Base-by-base conservation (phyloP, 2,329 filamentous ascomycete species). In the Zymoseptoria crescenta region DNA sequence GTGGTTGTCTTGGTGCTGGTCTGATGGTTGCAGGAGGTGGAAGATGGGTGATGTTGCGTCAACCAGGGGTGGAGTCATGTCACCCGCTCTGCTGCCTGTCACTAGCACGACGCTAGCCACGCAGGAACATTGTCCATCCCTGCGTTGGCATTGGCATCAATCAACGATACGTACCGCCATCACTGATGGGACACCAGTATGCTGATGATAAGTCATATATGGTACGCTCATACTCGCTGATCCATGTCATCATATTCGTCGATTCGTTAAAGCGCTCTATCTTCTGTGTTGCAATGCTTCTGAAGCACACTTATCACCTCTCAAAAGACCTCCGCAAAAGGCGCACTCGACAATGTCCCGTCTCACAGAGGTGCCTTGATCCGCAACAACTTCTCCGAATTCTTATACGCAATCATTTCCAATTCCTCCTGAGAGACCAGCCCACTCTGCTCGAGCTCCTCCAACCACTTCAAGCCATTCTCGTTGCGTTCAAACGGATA, bases 401-500 rank as follows among this genome's bases (percentile, higher is more conserved):
- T 84, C 63, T 72, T 72, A 67, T 77, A 79, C 1, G 74, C 76
- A 62, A 84, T 79, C 61, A 72, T 72, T 52, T 80, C 76, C 61
- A 83, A 69, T 57, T 81, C 75, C 58, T 81, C 76, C 50, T 73
- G 68, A 2, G 70, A 77, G 45, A 85, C 74, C 67, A 84, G 63
- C 0, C 80, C 80, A 62, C 80, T 82, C 56, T 72, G 62, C 59
- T 77, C 73, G 48, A 85, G 68, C 64, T 81, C 77, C 59, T 77
- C 66, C 19, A 84, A 69, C 68, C 79, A 86, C 29, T 70, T 72
- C 56, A 76, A 67, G 0, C 82, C 83, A 13, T 77, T 76, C 59
- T 79, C 76, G 56, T 79, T 84, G 56, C 68, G 73, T 56, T 74
- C 75, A 57, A 84, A 85, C 0, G 83, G 83, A 65, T 84, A 84